phyloP scores from a whole-genome alignment of 345 rosid genomes.

The Eucalyptus fibrosa region DNA sequence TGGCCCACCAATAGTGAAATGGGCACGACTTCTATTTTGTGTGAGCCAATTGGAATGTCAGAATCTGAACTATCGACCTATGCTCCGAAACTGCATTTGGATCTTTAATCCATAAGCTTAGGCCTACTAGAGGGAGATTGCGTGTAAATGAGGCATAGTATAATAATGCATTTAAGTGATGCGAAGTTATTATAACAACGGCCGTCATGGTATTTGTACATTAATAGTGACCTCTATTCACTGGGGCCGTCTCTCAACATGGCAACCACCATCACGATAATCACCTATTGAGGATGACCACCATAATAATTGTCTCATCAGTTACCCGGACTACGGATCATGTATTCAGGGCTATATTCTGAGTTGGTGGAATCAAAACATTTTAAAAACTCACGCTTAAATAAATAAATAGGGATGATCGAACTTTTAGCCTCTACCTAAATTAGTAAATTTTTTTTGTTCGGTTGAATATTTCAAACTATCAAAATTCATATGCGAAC shows the following conservation, averaged over 20 bases:
- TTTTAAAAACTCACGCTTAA: neutral
- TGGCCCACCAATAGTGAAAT: neutral
- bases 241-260: neutral
- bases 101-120: neutral
- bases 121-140: neutral
- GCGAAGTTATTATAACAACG: neutral
- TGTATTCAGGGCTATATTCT: neutral
- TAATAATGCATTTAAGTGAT: too few species aligned
- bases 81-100: too few species aligned
- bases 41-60: neutral
- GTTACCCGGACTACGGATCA: neutral
- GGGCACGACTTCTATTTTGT: too few species aligned
- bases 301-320: neutral
- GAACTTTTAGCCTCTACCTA: neutral
- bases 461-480: neutral
- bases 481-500: neutral
- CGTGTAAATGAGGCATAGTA: neutral
- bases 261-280: neutral
- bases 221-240: neutral
- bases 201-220: rapidly evolving
- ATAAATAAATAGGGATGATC: neutral
- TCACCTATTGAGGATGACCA: neutral
- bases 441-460: neutral
- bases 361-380: neutral
- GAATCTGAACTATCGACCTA: too few species aligned